Percentiles rank a stretch among this genome's conserved stretches.
These are phyloP conservation scores for Teunomyces pallodes DNA, from an alignment of 805 yeast genomes.

Conservation along the genomic window DNA sequence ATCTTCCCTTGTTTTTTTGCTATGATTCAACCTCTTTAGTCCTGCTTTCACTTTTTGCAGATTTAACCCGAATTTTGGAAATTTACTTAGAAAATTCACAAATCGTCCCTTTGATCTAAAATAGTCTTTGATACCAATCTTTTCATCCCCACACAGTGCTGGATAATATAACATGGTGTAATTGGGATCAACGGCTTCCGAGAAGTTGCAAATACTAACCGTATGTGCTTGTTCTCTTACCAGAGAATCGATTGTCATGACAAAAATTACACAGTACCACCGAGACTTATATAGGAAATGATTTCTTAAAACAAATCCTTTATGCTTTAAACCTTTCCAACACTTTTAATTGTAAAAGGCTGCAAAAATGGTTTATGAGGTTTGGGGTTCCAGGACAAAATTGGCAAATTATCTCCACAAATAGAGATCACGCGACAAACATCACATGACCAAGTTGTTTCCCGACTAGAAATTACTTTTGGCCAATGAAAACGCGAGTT, in stretches of 20 bases:
- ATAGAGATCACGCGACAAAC: not conserved
- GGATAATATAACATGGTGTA: not conserved
- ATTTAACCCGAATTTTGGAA: not conserved
- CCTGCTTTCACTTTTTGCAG: not conserved
- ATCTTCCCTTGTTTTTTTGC: too few species aligned
- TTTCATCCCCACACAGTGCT: not conserved
- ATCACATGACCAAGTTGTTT: not conserved
- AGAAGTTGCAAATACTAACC: not conserved
- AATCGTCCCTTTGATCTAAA: not conserved
- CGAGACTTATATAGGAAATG: not conserved
- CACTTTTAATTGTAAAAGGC: too few species aligned
- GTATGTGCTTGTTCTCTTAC: not conserved
- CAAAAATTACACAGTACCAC: not conserved
- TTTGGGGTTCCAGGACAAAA: too few species aligned
- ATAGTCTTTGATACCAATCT: not conserved
- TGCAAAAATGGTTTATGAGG: too few species aligned
- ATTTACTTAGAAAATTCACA: not conserved
- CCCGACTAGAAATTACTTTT: not conserved
- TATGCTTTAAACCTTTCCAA: too few species aligned
- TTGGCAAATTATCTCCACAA: not conserved
- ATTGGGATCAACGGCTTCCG: not conserved
- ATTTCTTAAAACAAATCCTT: not conserved
- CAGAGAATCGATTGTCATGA: not conserved
- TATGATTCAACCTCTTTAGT: not conserved
- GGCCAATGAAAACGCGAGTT: not conserved